phyloP scores from a whole-genome alignment of 148 eudicot species.

The Rhododendron ovatum region DNA sequence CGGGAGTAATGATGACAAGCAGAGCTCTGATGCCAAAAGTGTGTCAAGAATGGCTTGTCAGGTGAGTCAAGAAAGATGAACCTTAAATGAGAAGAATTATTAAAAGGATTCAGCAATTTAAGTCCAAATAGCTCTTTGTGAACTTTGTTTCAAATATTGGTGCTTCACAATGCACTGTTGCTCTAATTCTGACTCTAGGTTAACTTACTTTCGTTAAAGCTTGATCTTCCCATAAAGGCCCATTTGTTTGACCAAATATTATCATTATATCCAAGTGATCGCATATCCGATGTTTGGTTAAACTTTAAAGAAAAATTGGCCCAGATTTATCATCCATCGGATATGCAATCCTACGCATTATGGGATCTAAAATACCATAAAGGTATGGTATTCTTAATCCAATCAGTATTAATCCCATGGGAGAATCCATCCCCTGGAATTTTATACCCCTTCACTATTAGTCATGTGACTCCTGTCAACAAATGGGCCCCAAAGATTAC shows the following conservation, averaged over 20 bases:
- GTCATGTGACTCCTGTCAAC: too few relatives aligned
- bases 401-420: neutral
- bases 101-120: neutral
- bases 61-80: conserved; percentile 39
- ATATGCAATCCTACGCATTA: neutral
- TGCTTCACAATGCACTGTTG: neutral
- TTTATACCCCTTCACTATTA: neutral
- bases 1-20: conserved; percentile 73
- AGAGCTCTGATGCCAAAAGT: conserved; percentile 70
- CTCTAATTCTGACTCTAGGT: neutral
- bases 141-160: neutral
- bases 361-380: neutral
- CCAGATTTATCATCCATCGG: neutral
- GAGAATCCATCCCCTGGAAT: neutral
- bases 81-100: neutral
- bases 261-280: neutral
- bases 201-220: neutral
- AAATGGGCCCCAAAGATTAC: neutral
- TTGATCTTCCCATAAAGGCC: neutral
- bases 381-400: neutral
- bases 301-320: neutral
- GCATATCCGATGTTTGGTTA: neutral
- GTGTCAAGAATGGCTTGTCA: conserved; percentile 88
- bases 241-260: neutral
- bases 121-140: neutral